Evolutionary conservation across 1,284 basidiomycete species (phyloP).

Genomic region (Sanghuangporus sanghuang): DNA sequence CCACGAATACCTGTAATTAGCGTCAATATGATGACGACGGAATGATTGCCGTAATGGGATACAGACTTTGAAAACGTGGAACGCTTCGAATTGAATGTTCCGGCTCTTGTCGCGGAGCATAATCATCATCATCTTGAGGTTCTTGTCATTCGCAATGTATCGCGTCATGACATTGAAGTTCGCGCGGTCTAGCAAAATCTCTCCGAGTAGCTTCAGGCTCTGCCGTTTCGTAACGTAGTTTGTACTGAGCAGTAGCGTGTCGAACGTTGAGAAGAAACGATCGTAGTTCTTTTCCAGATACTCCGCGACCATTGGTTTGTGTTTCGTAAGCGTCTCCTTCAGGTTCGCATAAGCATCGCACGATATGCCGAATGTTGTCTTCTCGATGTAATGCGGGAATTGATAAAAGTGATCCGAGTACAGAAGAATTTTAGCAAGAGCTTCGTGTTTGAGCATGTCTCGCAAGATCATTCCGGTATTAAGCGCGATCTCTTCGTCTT

Average conservation of each 20-base stretch:
- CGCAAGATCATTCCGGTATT: slow-evolving; percentile 98
- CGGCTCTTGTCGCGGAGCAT: slow-evolving; percentile 94
- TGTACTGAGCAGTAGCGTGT: slow-evolving; percentile 83
- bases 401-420: slow-evolving; percentile 96
- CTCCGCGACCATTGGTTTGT: slow-evolving; percentile 95
- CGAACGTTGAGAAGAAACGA: slow-evolving; percentile 95
- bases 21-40: background rate
- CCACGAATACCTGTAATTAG: slow-evolving; percentile 81
- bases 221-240: slow-evolving; percentile 99
- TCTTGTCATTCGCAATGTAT: slow-evolving; percentile 91
- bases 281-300: slow-evolving; percentile 98
- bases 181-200: slow-evolving; percentile 94
- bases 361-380: slow-evolving; percentile 95
- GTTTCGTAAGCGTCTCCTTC: slow-evolving; percentile 92
- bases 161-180: slow-evolving; percentile 99
- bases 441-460: slow-evolving; percentile 95
- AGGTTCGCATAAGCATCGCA: slow-evolving; percentile 97
- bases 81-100: slow-evolving; percentile 99
- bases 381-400: slow-evolving; percentile 96
- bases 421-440: slow-evolving; percentile 84
- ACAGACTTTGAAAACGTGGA: slow-evolving; percentile 97
- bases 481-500: slow-evolving; percentile 90
- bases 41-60: background rate
- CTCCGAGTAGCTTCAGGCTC: slow-evolving; percentile 95
- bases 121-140: slow-evolving; percentile 99